Conservation (phyloP, 2,329 filamentous ascomycete species). For the Rhynchosporium secalis region DNA sequence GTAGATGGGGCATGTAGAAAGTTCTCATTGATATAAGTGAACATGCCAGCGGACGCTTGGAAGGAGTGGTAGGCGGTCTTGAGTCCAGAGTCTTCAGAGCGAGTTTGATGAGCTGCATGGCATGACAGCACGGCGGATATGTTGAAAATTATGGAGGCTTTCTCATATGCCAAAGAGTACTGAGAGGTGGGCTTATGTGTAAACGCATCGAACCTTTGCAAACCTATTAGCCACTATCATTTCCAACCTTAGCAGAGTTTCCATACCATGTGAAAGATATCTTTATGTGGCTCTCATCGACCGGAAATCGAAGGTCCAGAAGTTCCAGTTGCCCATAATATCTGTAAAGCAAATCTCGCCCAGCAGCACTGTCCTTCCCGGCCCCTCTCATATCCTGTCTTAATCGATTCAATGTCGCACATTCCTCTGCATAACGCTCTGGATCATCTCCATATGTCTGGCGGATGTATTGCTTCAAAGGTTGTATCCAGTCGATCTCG, state of each 20-base stretch:
- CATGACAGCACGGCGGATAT: conserved; percentile 96
- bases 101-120: conserved; percentile 89
- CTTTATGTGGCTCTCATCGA: conserved; percentile 99
- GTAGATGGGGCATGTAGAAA: conserved; percentile 95
- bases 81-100: conserved; percentile 86
- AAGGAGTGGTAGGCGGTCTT: conserved; percentile 98
- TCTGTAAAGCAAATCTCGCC: conserved; percentile 88
- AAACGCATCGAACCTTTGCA: conserved; percentile 91
- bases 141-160: conserved; percentile 99
- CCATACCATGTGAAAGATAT: conserved; percentile 93
- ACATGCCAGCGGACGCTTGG: conserved; percentile 98
- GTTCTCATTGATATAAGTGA: conserved; percentile 99
- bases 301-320: conserved; percentile 89
- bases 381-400: conserved; percentile 98
- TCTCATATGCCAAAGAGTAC: conserved; percentile 95
- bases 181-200: conserved; percentile 97
- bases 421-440: conserved; percentile 94
- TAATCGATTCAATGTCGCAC: conserved; percentile 87
- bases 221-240: conserved; percentile 21
- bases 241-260: conserved; percentile 2
- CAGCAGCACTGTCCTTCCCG: conserved; percentile 92
- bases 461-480: conserved; percentile 90
- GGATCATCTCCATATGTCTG: conserved; percentile 95
- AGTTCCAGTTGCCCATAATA: conserved; percentile 98
- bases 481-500: conserved; percentile 96